These are phyloP conservation scores for Tuber umbilicatum DNA, from an alignment of 495 filamentous ascomycete genomes.

Conservation along the genomic window DNA sequence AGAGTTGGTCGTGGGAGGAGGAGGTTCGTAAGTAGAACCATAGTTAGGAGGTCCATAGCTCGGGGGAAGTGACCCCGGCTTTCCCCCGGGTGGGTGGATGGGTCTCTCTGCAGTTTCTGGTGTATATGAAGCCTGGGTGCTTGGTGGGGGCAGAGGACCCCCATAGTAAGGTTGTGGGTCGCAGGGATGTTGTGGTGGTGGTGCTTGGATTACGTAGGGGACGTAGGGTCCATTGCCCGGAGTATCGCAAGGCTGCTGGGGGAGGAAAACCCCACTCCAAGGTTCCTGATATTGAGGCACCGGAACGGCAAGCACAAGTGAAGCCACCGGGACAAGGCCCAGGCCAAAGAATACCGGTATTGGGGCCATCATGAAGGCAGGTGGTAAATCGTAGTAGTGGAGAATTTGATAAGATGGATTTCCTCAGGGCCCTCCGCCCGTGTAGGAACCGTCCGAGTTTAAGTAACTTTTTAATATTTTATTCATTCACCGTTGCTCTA, in stretches of 20 bases:
- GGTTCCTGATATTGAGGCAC: constrained; percentile 13
- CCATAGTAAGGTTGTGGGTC: constrained; percentile 11
- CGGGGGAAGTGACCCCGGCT: not conserved
- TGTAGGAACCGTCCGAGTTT: not conserved
- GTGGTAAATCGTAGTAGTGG: not conserved
- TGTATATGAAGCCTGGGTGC: not conserved
- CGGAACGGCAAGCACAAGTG: constrained; percentile 18
- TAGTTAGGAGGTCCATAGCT: not conserved
- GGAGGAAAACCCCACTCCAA: constrained; percentile 33
- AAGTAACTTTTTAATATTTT: not conserved
- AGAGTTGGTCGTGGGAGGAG: not conserved
- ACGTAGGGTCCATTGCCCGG: not conserved
- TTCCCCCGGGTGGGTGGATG: not conserved
- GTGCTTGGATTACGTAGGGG: not conserved
- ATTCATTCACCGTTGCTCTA: not conserved
- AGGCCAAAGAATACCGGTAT: constrained; percentile 10
- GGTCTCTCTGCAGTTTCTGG: not conserved
- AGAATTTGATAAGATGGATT: not conserved
- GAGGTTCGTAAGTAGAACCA: not conserved
- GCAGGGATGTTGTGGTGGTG: constrained; percentile 2
- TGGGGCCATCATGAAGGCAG: not conserved
- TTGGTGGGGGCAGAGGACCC: constrained; percentile 6
- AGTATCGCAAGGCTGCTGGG: constrained; percentile 12
- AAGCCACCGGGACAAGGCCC: constrained; percentile 9
- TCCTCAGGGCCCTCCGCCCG: not conserved